phyloP scores from a whole-genome alignment of 495 filamentous ascomycete species.

The Elaphomyces granulatus region DNA sequence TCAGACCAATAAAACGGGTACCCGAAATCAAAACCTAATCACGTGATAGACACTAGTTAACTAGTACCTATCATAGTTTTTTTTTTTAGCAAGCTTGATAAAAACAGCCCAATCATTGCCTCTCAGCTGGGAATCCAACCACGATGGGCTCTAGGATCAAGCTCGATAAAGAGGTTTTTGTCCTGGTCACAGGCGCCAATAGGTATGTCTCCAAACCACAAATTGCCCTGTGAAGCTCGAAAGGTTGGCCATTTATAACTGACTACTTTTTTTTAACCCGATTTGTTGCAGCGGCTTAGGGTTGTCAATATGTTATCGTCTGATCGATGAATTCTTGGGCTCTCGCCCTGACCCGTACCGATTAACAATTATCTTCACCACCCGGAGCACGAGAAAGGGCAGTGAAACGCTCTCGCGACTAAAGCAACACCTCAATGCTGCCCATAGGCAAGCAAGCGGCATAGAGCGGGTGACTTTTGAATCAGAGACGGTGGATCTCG shows the following conservation, averaged over 20 bases:
- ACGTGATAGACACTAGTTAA: no score
- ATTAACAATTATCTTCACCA: constrained; percentile 40
- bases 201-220: constrained; percentile 17
- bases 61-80: no score
- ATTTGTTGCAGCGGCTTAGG: constrained; percentile 59
- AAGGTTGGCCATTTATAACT: constrained; percentile 1
- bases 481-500: constrained; percentile 41
- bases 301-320: constrained; percentile 67
- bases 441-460: constrained; percentile 11
- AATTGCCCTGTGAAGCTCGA: not conserved
- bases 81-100: no score
- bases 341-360: constrained; percentile 46
- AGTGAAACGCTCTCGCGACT: constrained; percentile 27
- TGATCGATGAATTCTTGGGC: constrained; percentile 80
- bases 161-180: constrained; percentile 9
- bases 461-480: constrained; percentile 28
- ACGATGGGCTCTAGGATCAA: no score
- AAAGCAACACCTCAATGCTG: constrained; percentile 19
- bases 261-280: constrained; percentile 1
- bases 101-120: no score
- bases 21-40: no score
- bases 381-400: constrained; percentile 32
- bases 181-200: constrained; percentile 39
- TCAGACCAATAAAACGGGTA: no score
- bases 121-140: no score